Evolutionary conservation across 2,329 filamentous ascomycete genomes (phyloP).

Genomic region (Clonostachys chloroleuca): DNA sequence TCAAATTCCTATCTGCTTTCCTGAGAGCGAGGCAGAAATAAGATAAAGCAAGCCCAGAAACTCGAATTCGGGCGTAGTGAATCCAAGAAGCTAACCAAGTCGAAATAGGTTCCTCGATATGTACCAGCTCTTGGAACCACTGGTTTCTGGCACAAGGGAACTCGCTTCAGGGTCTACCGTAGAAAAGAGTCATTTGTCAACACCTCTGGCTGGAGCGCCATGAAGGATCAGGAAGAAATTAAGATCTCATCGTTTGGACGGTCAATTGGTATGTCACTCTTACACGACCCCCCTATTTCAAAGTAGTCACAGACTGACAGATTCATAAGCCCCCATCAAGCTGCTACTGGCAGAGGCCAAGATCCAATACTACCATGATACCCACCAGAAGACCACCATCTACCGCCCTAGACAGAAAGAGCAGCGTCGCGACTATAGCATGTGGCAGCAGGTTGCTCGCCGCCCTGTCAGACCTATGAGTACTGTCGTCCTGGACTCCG

Average conservation of each 20-base stretch:
- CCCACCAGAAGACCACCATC: constrained; percentile 53
- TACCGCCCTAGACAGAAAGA: constrained; percentile 46
- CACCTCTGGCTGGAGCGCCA: constrained; percentile 24
- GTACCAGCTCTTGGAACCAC: constrained; percentile 49
- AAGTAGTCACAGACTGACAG: background rate
- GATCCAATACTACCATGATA: constrained; percentile 42
- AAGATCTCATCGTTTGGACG: constrained; percentile 52
- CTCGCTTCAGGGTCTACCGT: constrained; percentile 42
- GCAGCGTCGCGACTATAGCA: constrained; percentile 36
- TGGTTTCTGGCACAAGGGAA: constrained; percentile 48
- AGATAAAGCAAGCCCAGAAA: no score
- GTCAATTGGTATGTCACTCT: constrained; percentile 17
- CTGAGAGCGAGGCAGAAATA: background rate
- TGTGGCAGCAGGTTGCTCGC: constrained; percentile 54
- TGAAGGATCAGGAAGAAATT: constrained; percentile 48
- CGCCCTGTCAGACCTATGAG: constrained; percentile 67
- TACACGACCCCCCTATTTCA: background rate
- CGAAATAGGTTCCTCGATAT: constrained; percentile 39
- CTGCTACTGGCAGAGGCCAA: constrained; percentile 48
- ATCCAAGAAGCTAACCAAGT: background rate
- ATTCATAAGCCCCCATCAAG: constrained; percentile 44
- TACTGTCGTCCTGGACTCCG: constrained; percentile 68
- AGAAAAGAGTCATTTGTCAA: constrained; percentile 35
- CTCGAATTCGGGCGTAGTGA: no score
- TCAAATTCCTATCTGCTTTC: background rate